Conservation (phyloP, 140 eudicot genomes). For the Cichorium intybus region DNA sequence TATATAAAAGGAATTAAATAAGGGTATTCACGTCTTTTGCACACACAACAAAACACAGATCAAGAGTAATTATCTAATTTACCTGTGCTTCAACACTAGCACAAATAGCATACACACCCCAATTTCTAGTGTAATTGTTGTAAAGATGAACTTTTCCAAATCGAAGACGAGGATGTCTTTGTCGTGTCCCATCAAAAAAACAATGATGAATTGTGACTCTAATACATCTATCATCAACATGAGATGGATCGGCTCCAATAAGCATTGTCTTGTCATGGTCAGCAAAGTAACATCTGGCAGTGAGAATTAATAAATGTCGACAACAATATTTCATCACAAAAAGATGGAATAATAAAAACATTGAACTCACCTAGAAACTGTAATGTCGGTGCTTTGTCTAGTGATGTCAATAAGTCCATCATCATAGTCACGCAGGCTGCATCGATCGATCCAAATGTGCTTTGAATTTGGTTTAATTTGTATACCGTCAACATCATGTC, state of each 20-base stretch:
- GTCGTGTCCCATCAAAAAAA: constrained; percentile 89
- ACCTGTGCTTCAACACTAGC: constrained; percentile 92
- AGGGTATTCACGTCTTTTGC: too few species aligned
- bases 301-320: background rate
- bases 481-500: constrained; percentile 87
- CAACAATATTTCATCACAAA: background rate
- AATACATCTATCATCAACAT: constrained; percentile 78
- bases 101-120: constrained; percentile 90
- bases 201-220: constrained; percentile 93
- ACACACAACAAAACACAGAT: too few species aligned
- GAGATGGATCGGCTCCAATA: constrained; percentile 86
- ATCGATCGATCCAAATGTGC: constrained; percentile 91
- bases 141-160: constrained; percentile 92
- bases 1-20: background rate
- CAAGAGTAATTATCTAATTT: too few species aligned
- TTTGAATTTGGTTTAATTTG: constrained; percentile 87
- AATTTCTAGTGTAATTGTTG: constrained; percentile 82
- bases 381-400: constrained; percentile 78
- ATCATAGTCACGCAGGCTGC: constrained; percentile 75
- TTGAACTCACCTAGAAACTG: constrained; percentile 61
- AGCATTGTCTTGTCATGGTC: constrained; percentile 90
- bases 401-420: constrained; percentile 93
- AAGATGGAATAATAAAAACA: background rate
- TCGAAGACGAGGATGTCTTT: constrained; percentile 88
- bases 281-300: constrained; percentile 66